Conservation (phyloP, 768 basidiomycete genomes). For the Pleurotus tuoliensis region DNA sequence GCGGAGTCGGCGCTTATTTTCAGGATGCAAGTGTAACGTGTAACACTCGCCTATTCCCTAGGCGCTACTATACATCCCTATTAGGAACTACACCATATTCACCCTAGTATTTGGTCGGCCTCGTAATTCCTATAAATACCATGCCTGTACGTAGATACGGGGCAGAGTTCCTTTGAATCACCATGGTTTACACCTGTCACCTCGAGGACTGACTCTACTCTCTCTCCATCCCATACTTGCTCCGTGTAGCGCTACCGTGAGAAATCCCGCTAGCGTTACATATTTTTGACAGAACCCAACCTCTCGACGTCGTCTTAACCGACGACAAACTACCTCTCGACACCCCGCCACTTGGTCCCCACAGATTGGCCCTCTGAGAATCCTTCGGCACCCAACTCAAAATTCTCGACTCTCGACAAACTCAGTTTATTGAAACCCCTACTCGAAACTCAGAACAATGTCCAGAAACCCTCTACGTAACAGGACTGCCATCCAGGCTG, state of each 20-base stretch:
- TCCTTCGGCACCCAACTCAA: not conserved
- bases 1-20: too few relatives aligned
- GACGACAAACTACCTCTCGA: too few relatives aligned
- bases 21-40: too few relatives aligned
- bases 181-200: not conserved
- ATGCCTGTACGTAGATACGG: not conserved
- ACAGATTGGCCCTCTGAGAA: slow-evolving; percentile 1
- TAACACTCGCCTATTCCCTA: too few relatives aligned
- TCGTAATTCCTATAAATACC: not conserved
- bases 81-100: too few relatives aligned
- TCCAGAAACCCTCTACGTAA: not conserved
- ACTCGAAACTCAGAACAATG: not conserved
- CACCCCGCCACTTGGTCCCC: not conserved
- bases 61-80: too few relatives aligned
- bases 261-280: slow-evolving; percentile 1
- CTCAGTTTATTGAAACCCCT: too few relatives aligned
- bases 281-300: not conserved
- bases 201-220: not conserved
- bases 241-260: not conserved
- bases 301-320: not conserved
- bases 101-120: too few relatives aligned
- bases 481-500: not conserved
- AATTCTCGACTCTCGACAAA: not conserved
- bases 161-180: not conserved
- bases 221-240: not conserved